These are phyloP conservation scores for Fusarium euwallaceae DNA, from an alignment of 2,329 filamentous ascomycete genomes.

Conservation along the genomic window DNA sequence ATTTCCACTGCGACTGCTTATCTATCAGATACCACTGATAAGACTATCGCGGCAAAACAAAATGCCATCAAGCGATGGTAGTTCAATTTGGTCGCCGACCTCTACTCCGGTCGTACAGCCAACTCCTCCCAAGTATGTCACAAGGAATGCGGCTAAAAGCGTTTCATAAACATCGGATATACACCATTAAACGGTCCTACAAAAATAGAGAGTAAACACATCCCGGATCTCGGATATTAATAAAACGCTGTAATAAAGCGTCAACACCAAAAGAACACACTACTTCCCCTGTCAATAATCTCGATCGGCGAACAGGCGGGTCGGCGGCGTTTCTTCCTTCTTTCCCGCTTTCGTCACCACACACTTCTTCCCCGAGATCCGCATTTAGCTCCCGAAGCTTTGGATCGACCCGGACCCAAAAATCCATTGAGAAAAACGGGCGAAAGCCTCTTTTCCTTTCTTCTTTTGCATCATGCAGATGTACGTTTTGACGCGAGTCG, in stretches of 20 bases:
- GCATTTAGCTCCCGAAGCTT: constrained; percentile 14
- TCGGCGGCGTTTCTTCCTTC: background rate
- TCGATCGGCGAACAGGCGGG: background rate
- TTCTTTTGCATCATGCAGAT: background rate
- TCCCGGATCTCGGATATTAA: background rate
- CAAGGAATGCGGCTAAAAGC: background rate
- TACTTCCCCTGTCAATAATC: background rate
- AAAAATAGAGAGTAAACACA: background rate
- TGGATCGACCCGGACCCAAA: background rate
- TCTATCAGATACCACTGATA: background rate
- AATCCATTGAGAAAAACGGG: background rate
- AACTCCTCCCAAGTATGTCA: background rate
- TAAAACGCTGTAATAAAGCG: background rate
- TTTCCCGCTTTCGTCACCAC: background rate
- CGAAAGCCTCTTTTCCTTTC: background rate
- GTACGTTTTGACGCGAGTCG: background rate
- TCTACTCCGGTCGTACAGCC: background rate
- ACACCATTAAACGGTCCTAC: background rate
- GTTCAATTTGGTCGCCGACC: background rate
- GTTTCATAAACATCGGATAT: background rate
- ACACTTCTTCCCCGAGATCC: constrained; percentile 26
- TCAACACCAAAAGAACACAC: background rate
- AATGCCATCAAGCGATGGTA: too few relatives aligned
- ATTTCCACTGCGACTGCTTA: background rate
- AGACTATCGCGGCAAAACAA: background rate